Evolutionary conservation across 1,284 basidiomycete genomes (phyloP), one percentile per base, ranked within the genome.

Genomic region (Austroboletus niveus): DNA sequence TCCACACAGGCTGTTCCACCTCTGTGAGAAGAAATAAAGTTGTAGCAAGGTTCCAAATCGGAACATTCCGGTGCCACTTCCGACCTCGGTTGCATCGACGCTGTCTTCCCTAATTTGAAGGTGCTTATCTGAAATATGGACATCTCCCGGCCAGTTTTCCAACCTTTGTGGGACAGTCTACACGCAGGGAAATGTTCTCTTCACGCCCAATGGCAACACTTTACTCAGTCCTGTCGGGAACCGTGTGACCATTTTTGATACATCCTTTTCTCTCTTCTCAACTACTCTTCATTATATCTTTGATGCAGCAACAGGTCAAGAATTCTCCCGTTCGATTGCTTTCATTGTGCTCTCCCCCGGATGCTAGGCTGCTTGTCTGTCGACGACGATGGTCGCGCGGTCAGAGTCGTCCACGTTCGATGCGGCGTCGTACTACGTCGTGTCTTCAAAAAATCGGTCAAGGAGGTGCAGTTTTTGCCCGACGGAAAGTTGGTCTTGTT

Each of bases 151-250:
- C 11, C 49, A 92, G 89, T 94, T 96, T 68, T 89, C 89, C 47
- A 99, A 98, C 72, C 81, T 99, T 42, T 95, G 93, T 63, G 96
- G 96, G 5, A 98, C 95, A 0, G 97, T 99, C 11, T 99, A 99
- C 71, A 80, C 84, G 53, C 93, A 97, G 65, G 97, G 97, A 34
- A 99, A 98, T 65, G 80, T 99, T 22, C 66, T 94, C 27, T 99
- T 98, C 69, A 94, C 94, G 0, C 81, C 89, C 1, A 95, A 98
- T 76, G 96, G 95, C 27, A 95, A 98, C 69, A 88, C 86, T 3
- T 77, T 98, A 15, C 77, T 98, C 54, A 94, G 91, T 65, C 96
- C 97, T 0, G 94, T 99, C 2, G 96, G 97, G 44, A 99, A 99
- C 71, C 81, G 22, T 24, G 91, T 99, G 17, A 92, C 93, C 14